Conservation (phyloP, 2,329 filamentous ascomycete genomes). For the Hortaea werneckii region DNA sequence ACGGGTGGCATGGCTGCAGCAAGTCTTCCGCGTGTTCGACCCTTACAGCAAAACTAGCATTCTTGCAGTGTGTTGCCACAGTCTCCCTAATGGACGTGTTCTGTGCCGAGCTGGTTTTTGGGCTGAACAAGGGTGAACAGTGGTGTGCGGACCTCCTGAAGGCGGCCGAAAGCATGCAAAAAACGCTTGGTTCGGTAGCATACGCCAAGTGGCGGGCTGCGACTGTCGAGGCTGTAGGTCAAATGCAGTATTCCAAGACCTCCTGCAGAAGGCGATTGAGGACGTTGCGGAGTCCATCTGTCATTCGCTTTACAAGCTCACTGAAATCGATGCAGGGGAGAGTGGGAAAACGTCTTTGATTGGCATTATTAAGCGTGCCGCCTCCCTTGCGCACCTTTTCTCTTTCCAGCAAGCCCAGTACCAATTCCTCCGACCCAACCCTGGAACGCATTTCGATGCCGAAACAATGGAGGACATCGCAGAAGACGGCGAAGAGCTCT, state of each 20-base stretch:
- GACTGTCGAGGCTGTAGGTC: constrained; percentile 51
- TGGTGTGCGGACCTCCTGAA: constrained; percentile 16
- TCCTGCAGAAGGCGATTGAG: constrained; percentile 11
- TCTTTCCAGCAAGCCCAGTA: constrained; percentile 23
- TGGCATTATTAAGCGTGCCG: constrained; percentile 18
- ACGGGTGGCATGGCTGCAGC: constrained; percentile 9
- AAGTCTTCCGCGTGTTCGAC: constrained; percentile 45
- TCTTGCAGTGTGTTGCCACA: constrained; percentile 54
- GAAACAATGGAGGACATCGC: constrained; percentile 57
- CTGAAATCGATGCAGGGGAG: constrained; percentile 14
- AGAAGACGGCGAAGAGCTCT: constrained; percentile 46
- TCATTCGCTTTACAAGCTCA: constrained; percentile 15
- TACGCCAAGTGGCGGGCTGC: constrained; percentile 58
- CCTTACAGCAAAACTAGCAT: constrained; percentile 47
- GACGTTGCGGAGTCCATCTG: constrained; percentile 19
- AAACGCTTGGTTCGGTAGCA: constrained; percentile 30
- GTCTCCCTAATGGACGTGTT: constrained; percentile 55
- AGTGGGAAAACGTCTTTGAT: constrained; percentile 14
- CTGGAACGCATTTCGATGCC: constrained; percentile 39
- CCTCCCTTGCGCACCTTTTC: constrained; percentile 21
- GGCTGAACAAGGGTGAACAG: constrained; percentile 42
- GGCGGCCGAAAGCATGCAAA: constrained; percentile 13
- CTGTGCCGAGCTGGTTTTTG: constrained; percentile 49
- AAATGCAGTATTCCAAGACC: constrained; percentile 29
- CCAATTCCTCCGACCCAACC: constrained; percentile 19